phyloP scores from a whole-genome alignment of 1,284 basidiomycete species.

The Ganoderma sp. region DNA sequence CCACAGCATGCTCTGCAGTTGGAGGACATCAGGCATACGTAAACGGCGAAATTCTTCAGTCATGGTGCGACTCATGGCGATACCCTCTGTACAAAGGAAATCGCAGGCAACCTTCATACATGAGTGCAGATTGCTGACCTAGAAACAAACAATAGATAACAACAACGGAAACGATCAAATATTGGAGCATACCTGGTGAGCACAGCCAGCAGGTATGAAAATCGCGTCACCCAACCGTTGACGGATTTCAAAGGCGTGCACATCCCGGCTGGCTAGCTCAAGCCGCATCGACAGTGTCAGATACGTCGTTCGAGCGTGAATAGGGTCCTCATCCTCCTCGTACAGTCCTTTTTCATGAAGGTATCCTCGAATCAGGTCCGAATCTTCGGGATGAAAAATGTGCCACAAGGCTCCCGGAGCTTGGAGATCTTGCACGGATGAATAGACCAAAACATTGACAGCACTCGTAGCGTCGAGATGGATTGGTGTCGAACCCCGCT shows the following conservation, averaged over 20 bases:
- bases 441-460: neutral
- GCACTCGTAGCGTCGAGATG: neutral
- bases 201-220: neutral
- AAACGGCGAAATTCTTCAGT: neutral
- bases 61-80: neutral
- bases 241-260: neutral
- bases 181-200: neutral
- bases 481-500: neutral
- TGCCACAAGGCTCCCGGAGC: neutral
- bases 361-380: neutral
- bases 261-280: neutral
- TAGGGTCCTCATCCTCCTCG: neutral
- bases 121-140: neutral
- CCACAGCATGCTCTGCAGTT: neutral
- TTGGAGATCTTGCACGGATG: neutral
- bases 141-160: neutral
- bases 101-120: neutral
- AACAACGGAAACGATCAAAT: too few species aligned
- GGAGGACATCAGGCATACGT: neutral
- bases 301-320: neutral
- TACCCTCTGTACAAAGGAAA: neutral
- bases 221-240: neutral
- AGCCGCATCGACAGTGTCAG: neutral
- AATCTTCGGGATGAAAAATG: neutral
- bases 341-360: neutral